A percentile compares a stretch with the other conserved stretches of the same genome.
These are phyloP conservation scores for Fusarium nelsonii DNA, from an alignment of 2,329 filamentous ascomycete genomes.

Conservation along the genomic window DNA sequence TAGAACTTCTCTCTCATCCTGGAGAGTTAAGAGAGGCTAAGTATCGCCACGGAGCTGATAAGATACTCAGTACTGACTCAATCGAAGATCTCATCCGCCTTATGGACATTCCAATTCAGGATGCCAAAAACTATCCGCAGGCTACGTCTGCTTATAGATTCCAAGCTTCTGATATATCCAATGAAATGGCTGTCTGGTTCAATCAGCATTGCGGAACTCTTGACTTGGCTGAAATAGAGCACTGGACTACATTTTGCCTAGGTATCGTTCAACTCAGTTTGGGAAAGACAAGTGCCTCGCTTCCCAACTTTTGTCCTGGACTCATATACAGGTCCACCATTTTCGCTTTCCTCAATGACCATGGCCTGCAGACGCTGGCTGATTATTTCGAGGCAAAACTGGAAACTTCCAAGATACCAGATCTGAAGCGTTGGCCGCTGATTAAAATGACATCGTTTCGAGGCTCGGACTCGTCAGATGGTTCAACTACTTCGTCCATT, in stretches of 20 bases:
- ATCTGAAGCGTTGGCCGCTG: conserved; percentile 18
- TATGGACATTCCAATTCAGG: conserved; percentile 8
- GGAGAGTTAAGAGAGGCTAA: conserved; percentile 12
- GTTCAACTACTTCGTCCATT: not conserved
- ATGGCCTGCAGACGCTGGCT: not conserved
- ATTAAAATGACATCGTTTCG: not conserved
- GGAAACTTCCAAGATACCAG: not conserved
- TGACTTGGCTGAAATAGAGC: conserved; percentile 12
- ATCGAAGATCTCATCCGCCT: conserved; percentile 14
- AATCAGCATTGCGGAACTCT: conserved; percentile 41
- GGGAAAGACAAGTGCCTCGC: not conserved
- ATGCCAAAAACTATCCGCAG: not conserved
- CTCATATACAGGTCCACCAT: conserved; percentile 11
- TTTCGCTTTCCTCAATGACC: not conserved
- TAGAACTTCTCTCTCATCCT: conserved; percentile 27
- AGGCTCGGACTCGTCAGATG: not conserved
- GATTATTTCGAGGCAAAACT: conserved; percentile 1
- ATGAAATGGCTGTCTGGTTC: conserved; percentile 15
- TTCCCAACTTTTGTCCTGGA: not conserved
- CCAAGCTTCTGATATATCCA: not conserved
- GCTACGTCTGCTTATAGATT: conserved; percentile 32
- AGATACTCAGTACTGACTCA: conserved; percentile 1
- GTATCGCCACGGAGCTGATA: conserved; percentile 1
- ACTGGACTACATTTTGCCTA: conserved; percentile 30
- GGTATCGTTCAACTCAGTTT: conserved; percentile 5